A percentile compares a stretch with the other conserved stretches of the same genome.
Conservation (phyloP, 768 basidiomycete species). For the Auricularia sp. region DNA sequence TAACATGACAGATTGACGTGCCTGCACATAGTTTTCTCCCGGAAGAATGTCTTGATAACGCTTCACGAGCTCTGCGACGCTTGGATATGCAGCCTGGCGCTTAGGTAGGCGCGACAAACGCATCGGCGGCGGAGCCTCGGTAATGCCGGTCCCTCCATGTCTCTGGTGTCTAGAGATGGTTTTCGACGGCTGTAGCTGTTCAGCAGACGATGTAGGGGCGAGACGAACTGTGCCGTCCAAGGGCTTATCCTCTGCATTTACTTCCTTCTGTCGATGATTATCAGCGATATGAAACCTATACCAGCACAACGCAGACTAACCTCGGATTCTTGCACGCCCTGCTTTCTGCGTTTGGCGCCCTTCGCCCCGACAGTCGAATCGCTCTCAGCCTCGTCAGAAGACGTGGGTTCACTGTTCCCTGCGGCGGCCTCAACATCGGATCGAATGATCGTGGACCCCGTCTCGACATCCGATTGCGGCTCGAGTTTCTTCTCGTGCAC, state of each 20-base stretch:
- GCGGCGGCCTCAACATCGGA: neutral
- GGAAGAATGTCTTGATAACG: conserved; percentile 74
- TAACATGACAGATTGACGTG: conserved; percentile 57
- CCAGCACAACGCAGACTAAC: neutral
- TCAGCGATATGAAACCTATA: neutral
- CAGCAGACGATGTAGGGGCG: too few relatives aligned
- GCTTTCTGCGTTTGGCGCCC: neutral
- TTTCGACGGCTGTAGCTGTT: neutral
- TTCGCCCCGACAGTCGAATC: conserved; percentile 74
- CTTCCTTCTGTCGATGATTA: neutral
- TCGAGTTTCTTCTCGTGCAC: conserved; percentile 53
- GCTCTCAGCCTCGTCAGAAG: neutral
- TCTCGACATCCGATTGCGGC: conserved; percentile 20
- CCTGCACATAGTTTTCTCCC: conserved; percentile 57
- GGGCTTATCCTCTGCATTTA: neutral
- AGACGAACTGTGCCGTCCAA: neutral
- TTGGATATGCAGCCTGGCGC: neutral
- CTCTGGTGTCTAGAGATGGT: neutral
- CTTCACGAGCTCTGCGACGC: conserved; percentile 76
- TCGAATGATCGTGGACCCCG: conserved; percentile 12
- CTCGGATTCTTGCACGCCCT: too few relatives aligned
- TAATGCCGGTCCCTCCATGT: neutral
- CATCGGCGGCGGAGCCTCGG: neutral
- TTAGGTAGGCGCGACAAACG: neutral
- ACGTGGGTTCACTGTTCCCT: neutral